These are phyloP conservation scores for Starmerella khaoyaiensis DNA, from an alignment of 805 yeast genomes.

Conservation along the genomic window DNA sequence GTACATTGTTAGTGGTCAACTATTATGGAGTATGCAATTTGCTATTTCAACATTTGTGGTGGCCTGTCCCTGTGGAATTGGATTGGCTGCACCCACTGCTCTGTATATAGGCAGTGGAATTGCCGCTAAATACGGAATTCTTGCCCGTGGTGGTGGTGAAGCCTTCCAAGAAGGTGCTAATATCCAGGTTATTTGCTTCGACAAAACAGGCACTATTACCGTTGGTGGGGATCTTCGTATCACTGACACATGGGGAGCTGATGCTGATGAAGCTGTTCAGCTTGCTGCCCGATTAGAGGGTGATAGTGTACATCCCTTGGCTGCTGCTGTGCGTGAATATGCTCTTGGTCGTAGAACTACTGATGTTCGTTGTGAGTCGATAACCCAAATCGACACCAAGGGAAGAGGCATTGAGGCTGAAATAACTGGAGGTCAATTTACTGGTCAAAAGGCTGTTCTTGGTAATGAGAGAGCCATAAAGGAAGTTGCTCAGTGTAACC, in stretches of 20 bases:
- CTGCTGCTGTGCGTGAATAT: slow-evolving; percentile 41
- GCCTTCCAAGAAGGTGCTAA: slow-evolving; percentile 68
- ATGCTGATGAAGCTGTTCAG: slow-evolving; percentile 32
- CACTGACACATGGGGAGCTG: slow-evolving; percentile 34
- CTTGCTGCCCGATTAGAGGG: slow-evolving; percentile 36
- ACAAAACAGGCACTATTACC: slow-evolving; percentile 69
- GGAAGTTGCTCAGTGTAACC: slow-evolving; percentile 35
- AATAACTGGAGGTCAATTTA: slow-evolving; percentile 12
- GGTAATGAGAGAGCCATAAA: slow-evolving; percentile 53
- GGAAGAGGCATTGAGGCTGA: slow-evolving; percentile 21
- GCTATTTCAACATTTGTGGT: slow-evolving; percentile 69
- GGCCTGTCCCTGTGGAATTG: slow-evolving; percentile 80
- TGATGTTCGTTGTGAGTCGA: slow-evolving; percentile 11
- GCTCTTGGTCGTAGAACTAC: slow-evolving; percentile 21
- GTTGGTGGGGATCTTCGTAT: slow-evolving; percentile 46
- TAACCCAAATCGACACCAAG: slow-evolving; percentile 11
- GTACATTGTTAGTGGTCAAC: slow-evolving; percentile 64
- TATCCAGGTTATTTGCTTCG: slow-evolving; percentile 55
- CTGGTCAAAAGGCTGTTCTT: slow-evolving; percentile 23
- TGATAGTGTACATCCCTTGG: slow-evolving; percentile 57
- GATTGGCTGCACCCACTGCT: slow-evolving; percentile 77
- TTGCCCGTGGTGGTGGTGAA: slow-evolving; percentile 70
- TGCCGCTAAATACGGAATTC: slow-evolving; percentile 63
- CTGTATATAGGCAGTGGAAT: slow-evolving; percentile 66
- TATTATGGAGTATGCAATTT: slow-evolving; percentile 64